Base-by-base conservation (phyloP, 495 filamentous ascomycete species). In the Neurospora discreta region DNA sequence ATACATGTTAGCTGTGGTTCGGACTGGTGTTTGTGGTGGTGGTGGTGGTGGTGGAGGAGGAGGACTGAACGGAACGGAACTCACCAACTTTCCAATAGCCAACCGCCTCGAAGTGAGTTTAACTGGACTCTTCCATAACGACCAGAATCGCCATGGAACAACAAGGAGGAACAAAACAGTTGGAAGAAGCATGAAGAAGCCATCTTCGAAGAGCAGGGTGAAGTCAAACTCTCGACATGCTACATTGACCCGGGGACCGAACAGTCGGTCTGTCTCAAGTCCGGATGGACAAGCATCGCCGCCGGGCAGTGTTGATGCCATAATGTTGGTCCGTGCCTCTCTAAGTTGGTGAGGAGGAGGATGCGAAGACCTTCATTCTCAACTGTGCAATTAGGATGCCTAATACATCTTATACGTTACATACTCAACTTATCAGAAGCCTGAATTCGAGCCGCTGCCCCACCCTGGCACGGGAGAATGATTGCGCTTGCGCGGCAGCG, bases 171-270 rank as follows among this genome's bases (percentile, higher is more conserved):
- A 80, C 1, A 80, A 0, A 16, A 58, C 73, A 1, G 82, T 76
- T 4, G 79, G 81, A 5, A 80, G 33, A 10, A 73, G 38, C 5
- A 73, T 46, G 69, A 82, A 80, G 68, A 80, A 74, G 71, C 68
- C 73, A 74, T 82, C 78, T 70, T 82, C 79, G 33, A 82, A 81
- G 20, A 79, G 74, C 1, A 82, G 71, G 16, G 78, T 82, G 69
- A 81, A 82, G 71, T 82, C 81, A 69, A 82, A 82, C 0, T 72
- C 18, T 16, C 80, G 77, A 73, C 80, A 82, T 26, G 52, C 18
- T 8, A 60, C 40, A 70, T 77, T 69, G 7, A 81, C 73, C 26
- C 72, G 75, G 4, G 80, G 80, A 3, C 80, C 80, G 38, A 82
- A 76, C 42, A 42, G 46, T 33, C 69, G 40, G 70, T 76, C 74